A percentile compares a stretch with the other conserved stretches of the same genome.
Conservation (phyloP, 768 basidiomycete species). For the Epithele typhae region DNA sequence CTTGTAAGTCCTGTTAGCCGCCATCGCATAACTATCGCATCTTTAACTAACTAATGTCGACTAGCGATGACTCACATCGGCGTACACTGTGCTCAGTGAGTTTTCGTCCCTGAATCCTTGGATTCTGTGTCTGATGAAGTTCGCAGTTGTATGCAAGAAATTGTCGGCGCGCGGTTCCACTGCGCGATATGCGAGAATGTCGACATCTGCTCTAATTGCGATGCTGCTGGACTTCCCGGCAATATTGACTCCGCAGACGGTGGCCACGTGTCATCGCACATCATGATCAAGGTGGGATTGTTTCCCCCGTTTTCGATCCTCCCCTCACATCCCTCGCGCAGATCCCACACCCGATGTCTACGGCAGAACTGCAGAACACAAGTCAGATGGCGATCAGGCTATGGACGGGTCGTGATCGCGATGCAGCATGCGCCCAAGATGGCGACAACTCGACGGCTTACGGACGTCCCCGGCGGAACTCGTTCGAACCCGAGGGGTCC, state of each 20-base stretch:
- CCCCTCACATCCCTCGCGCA: constrained; percentile 24
- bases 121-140: background rate
- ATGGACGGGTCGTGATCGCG: constrained; percentile 71
- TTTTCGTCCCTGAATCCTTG: constrained; percentile 7
- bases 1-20: constrained; percentile 49
- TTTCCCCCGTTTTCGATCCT: background rate
- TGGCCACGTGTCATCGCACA: constrained; percentile 81
- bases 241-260: constrained; percentile 74
- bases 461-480: constrained; percentile 47
- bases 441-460: constrained; percentile 20
- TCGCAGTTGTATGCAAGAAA: constrained; percentile 78
- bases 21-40: too few relatives aligned
- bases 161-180: constrained; percentile 89
- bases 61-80: constrained; percentile 74
- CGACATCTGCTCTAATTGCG: constrained; percentile 85
- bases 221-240: constrained; percentile 80
- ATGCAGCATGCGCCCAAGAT: constrained; percentile 58
- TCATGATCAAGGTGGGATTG: constrained; percentile 80
- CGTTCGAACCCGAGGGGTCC: constrained; percentile 50
- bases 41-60: background rate
- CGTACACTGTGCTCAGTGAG: constrained; percentile 85
- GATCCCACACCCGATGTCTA: constrained; percentile 84
- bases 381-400: constrained; percentile 69
- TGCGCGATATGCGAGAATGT: constrained; percentile 85
- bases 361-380: constrained; percentile 67